A percentile compares a stretch with the other conserved stretches of the same genome.
Conservation (phyloP, 2,329 filamentous ascomycete genomes). For the Pseudogymnoascus sp. region DNA sequence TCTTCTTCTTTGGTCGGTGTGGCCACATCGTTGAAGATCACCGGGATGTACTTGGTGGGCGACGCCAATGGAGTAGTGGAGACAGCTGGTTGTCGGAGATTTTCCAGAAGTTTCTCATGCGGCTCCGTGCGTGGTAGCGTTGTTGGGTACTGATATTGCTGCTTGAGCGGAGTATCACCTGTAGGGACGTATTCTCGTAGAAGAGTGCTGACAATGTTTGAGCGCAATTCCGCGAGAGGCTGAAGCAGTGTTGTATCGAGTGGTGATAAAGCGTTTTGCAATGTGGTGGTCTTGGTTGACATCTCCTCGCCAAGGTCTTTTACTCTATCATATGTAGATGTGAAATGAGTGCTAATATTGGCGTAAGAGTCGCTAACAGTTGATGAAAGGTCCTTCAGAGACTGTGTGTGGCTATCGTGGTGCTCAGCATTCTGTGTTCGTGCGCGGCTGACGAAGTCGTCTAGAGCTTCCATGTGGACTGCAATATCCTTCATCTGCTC, state of each 20-base stretch:
- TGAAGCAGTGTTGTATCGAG: conserved; percentile 56
- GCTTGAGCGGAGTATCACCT: conserved; percentile 76
- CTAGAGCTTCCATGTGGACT: conserved; percentile 79
- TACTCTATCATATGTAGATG: conserved; percentile 59
- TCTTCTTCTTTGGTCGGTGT: conserved; percentile 20
- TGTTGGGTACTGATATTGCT: conserved; percentile 72
- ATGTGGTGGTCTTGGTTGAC: conserved; percentile 47
- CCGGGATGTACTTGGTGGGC: conserved; percentile 29
- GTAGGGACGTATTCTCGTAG: conserved; percentile 79
- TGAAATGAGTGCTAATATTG: conserved; percentile 63
- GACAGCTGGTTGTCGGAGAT: conserved; percentile 36
- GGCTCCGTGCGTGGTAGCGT: conserved; percentile 67
- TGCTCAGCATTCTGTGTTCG: conserved; percentile 72
- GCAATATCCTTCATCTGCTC: conserved; percentile 82
- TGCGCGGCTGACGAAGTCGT: conserved; percentile 81
- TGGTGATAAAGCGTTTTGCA: conserved; percentile 54
- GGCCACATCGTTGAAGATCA: conserved; percentile 28
- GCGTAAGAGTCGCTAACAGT: conserved; percentile 67
- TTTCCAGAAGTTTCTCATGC: conserved; percentile 49
- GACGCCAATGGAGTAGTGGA: conserved; percentile 19
- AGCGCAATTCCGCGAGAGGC: conserved; percentile 64
- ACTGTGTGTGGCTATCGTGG: conserved; percentile 60
- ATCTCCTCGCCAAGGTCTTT: conserved; percentile 63
- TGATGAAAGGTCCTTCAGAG: conserved; percentile 55
- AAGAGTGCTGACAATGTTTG: conserved; percentile 54